Percentiles rank a stretch among this genome's conserved stretches.
These are phyloP conservation scores for Metschnikowia bowlesiae DNA, from an alignment of 805 yeast species.

Conservation along the genomic window DNA sequence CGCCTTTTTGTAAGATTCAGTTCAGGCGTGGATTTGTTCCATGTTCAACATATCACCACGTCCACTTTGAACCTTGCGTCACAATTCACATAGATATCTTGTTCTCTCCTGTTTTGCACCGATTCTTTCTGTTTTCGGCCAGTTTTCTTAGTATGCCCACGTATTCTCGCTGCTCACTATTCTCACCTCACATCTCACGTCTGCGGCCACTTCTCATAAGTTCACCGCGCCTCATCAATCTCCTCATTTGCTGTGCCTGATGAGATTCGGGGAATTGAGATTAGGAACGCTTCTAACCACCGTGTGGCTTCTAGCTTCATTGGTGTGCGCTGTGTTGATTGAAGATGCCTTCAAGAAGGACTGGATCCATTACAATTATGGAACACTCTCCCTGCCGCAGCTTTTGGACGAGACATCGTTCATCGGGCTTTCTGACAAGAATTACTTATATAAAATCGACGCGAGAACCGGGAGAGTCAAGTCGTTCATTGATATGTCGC, in stretches of 20 bases:
- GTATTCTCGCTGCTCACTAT: not conserved
- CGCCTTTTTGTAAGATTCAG: too few relatives aligned
- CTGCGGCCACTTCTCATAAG: not conserved
- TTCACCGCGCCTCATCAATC: not conserved
- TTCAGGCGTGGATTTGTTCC: too few relatives aligned
- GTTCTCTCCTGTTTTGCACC: too few relatives aligned
- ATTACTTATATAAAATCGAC: slow-evolving; percentile 20
- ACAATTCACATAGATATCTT: too few relatives aligned
- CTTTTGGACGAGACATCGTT: slow-evolving; percentile 15
- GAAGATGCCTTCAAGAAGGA: slow-evolving; percentile 55
- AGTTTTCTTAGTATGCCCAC: not conserved
- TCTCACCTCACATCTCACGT: not conserved
- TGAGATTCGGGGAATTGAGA: slow-evolving; percentile 6
- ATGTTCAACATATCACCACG: too few relatives aligned
- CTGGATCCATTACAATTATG: slow-evolving; percentile 49
- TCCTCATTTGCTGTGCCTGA: not conserved
- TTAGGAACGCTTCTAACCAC: not conserved
- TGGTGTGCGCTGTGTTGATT: slow-evolving; percentile 23
- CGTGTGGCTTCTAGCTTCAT: slow-evolving; percentile 2
- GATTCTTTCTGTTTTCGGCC: too few relatives aligned
- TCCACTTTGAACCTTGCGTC: too few relatives aligned
- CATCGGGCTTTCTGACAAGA: slow-evolving; percentile 21
- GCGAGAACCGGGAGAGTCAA: slow-evolving; percentile 20
- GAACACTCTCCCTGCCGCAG: slow-evolving; percentile 25
- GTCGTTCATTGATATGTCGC: slow-evolving; percentile 27